Conservation (phyloP, 805 yeast species). For the Torulaspora maleeae region DNA sequence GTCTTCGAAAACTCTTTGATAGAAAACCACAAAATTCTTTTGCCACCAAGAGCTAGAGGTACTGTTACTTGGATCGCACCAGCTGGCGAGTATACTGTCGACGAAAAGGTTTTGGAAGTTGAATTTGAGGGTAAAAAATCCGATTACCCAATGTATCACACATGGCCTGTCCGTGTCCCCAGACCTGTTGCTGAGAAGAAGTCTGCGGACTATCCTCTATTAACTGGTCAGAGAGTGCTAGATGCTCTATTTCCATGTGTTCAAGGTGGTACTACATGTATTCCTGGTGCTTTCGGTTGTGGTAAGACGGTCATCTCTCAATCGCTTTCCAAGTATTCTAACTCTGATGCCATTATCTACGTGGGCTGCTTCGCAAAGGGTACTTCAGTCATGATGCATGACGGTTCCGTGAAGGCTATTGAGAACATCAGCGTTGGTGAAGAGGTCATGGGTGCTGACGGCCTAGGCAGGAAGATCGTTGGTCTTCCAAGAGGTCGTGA, state of each 20-base stretch:
- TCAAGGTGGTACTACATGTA: constrained; percentile 99
- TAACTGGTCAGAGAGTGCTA: constrained; percentile 98
- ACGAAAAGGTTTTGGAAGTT: constrained; percentile 84
- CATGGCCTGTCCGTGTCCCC: constrained; percentile 99
- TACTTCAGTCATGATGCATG: constrained; percentile 42
- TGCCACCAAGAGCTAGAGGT: constrained; percentile 99
- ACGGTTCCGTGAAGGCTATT: constrained; percentile 37
- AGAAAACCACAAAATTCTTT: constrained; percentile 85
- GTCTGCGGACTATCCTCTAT: constrained; percentile 88
- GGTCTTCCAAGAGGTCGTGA: constrained; percentile 44
- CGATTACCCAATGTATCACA: constrained; percentile 89
- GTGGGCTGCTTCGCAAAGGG: constrained; percentile 61
- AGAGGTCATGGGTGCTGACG: constrained; percentile 44
- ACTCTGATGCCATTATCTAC: constrained; percentile 93
- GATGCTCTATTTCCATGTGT: constrained; percentile 98
- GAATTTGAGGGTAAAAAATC: constrained; percentile 86
- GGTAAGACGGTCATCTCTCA: constrained; percentile 99
- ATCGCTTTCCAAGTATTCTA: constrained; percentile 93
- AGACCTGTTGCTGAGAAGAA: constrained; percentile 95
- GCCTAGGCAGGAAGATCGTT: constrained; percentile 40
- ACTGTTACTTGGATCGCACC: constrained; percentile 85
- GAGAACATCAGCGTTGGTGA: constrained; percentile 41
- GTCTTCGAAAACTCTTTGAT: constrained; percentile 91
- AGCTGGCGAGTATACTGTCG: constrained; percentile 87
- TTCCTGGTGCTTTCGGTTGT: constrained; percentile 99